phyloP scores from a whole-genome alignment of 495 filamentous ascomycete species.

The Aspergillus steynii region DNA sequence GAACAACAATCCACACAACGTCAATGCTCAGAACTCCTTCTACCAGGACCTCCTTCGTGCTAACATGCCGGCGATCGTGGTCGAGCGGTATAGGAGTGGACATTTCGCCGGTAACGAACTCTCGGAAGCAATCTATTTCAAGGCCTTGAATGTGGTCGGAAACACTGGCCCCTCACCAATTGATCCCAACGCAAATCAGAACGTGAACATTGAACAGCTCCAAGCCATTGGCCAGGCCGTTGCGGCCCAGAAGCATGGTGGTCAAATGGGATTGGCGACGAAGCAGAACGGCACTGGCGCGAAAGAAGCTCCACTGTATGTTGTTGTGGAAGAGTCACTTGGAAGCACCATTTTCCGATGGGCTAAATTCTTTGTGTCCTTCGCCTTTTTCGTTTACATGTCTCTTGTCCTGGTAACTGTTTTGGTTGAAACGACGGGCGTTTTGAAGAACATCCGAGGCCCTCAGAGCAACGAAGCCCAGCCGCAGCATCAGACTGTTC shows the following conservation, averaged over 20 bases:
- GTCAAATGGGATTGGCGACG: slow-evolving; percentile 52
- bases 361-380: slow-evolving; percentile 81
- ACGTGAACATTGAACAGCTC: slow-evolving; percentile 62
- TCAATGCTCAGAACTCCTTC: slow-evolving; percentile 86
- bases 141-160: slow-evolving; percentile 69
- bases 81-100: slow-evolving; percentile 84
- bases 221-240: slow-evolving; percentile 88
- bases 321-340: slow-evolving; percentile 91
- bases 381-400: slow-evolving; percentile 73
- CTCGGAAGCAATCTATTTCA: slow-evolving; percentile 71
- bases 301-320: slow-evolving; percentile 81
- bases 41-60: slow-evolving; percentile 88
- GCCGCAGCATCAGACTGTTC: slow-evolving; percentile 83
- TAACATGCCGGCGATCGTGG: slow-evolving; percentile 87
- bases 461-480: slow-evolving; percentile 77
- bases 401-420: slow-evolving; percentile 73
- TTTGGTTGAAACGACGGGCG: slow-evolving; percentile 72
- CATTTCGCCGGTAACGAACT: slow-evolving; percentile 76
- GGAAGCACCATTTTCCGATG: slow-evolving; percentile 80
- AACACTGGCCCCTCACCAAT: slow-evolving; percentile 48
- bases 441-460: slow-evolving; percentile 75
- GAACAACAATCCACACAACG: slow-evolving; percentile 85
- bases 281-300: slow-evolving; percentile 59
- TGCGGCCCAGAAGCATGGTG: slow-evolving; percentile 70
- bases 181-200: slow-evolving; percentile 33